These are phyloP conservation scores for Trapa bicornis DNA, from an alignment of 345 rosid genomes.

Conservation along the genomic window DNA sequence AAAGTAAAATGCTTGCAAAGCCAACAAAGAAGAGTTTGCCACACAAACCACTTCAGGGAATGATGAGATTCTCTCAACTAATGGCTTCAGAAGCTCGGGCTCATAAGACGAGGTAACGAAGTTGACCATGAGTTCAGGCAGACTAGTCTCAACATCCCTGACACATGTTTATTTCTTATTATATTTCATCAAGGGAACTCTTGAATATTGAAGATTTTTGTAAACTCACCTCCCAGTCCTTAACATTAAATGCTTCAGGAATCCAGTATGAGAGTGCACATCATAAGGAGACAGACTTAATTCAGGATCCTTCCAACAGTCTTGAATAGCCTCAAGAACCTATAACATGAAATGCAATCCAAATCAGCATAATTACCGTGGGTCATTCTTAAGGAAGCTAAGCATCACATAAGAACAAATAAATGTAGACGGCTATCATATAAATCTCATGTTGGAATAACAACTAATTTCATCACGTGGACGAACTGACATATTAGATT, in stretches of 20 bases:
- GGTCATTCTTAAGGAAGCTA: not conserved
- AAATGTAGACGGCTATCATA: not conserved
- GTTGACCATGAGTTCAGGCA: conserved; percentile 77
- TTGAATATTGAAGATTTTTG: not conserved
- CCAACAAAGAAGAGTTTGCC: conserved; percentile 8
- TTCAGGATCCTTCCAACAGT: conserved; percentile 68
- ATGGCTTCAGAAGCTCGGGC: conserved; percentile 73
- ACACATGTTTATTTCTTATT: conserved; percentile 12
- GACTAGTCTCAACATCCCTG: conserved; percentile 57
- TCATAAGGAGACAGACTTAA: conserved; percentile 72
- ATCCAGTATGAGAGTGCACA: conserved; percentile 70
- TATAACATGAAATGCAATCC: conserved; percentile 9
- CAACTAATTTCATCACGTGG: not conserved
- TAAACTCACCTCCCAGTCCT: conserved; percentile 77
- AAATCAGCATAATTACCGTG: not conserved
- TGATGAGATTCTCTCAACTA: conserved; percentile 60
- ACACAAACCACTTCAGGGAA: conserved; percentile 79
- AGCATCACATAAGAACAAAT: not conserved
- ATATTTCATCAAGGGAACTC: not conserved
- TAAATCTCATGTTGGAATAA: not conserved
- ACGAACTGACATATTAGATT: not conserved
- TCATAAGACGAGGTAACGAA: conserved; percentile 78
- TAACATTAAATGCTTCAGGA: conserved; percentile 86
- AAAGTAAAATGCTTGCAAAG: conserved; percentile 1
- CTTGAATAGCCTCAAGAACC: conserved; percentile 81